Percentiles rank a stretch among this genome's conserved stretches.
These are phyloP conservation scores for Rhizopus microsporus DNA, from an alignment of 371 early-diverging fungal genomes.

Conservation along the genomic window DNA sequence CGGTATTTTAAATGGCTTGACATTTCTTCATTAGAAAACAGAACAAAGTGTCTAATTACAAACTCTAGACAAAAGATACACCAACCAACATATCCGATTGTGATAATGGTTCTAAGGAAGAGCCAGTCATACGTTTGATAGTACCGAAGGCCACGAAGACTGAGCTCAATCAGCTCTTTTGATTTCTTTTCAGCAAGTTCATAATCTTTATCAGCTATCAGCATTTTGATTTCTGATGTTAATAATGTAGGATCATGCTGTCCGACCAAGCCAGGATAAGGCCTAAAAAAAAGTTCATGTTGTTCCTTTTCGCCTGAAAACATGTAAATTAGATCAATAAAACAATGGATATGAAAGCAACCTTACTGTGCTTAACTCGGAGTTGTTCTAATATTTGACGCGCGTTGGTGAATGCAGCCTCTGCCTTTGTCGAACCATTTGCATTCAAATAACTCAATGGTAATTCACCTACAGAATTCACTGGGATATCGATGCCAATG, in stretches of 20 bases:
- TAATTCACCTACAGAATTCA: conserved; percentile 91
- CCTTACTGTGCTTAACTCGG: conserved; percentile 71
- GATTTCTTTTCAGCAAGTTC: conserved; percentile 68
- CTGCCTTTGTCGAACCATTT: conserved; percentile 69
- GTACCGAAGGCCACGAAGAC: conserved; percentile 87
- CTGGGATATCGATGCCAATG: conserved; percentile 83
- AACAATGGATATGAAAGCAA: neutral
- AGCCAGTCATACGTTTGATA: conserved; percentile 96
- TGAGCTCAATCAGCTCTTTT: conserved; percentile 57
- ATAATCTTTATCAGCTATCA: conserved; percentile 64
- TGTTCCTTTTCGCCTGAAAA: conserved; percentile 66
- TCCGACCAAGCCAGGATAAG: conserved; percentile 64
- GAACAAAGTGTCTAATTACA: conserved; percentile 57
- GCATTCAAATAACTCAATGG: conserved; percentile 78
- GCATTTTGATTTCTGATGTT: conserved; percentile 57
- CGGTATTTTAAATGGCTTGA: conserved; percentile 7
- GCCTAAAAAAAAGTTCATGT: conserved; percentile 77
- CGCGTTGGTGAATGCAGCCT: conserved; percentile 78
- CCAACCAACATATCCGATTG: conserved; percentile 93
- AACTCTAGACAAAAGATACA: conserved; percentile 80
- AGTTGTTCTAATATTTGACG: conserved; percentile 84
- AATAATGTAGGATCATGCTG: conserved; percentile 51
- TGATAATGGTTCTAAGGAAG: conserved; percentile 81
- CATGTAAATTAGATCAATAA: neutral
- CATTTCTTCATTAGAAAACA: neutral